Evolutionary conservation across 108 stramenopile species (phyloP).

Genomic region (Hondaea fermentalgiana): DNA sequence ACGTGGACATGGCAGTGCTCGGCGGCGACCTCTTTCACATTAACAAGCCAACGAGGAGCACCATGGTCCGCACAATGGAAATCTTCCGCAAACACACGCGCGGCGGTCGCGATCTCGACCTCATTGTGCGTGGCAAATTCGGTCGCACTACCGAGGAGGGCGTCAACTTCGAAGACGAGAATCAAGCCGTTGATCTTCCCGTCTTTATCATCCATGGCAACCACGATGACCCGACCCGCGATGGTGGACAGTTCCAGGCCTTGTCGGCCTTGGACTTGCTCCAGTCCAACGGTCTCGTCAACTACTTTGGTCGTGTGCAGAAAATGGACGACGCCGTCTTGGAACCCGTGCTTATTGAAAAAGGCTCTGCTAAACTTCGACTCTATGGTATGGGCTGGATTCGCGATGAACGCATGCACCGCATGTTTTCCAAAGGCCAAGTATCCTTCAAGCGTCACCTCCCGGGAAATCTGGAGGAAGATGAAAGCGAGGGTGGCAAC

Average conservation of each 20-base stretch:
- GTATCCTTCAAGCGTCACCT: conserved; percentile 49
- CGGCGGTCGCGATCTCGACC: not conserved
- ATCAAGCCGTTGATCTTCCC: conserved; percentile 71
- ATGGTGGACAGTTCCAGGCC: conserved; percentile 55
- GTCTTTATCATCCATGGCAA: conserved; percentile 95
- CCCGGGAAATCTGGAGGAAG: not conserved
- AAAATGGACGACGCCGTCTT: conserved; percentile 73
- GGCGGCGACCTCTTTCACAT: conserved; percentile 96
- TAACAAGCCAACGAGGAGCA: conserved; percentile 80
- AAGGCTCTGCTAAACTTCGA: conserved; percentile 79
- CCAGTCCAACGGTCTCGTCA: conserved; percentile 72
- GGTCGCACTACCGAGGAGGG: conserved; percentile 40
- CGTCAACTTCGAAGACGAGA: conserved; percentile 77
- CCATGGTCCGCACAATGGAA: conserved; percentile 77
- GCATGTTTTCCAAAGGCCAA: conserved; percentile 82
- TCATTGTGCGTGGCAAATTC: not conserved
- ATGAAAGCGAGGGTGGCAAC: not conserved
- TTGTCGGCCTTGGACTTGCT: conserved; percentile 83
- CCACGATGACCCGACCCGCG: conserved; percentile 89
- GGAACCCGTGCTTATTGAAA: conserved; percentile 74
- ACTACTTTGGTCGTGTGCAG: conserved; percentile 89
- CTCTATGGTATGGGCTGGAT: conserved; percentile 88
- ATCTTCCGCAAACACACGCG: conserved; percentile 65
- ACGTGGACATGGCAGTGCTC: conserved; percentile 76
- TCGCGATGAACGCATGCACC: conserved; percentile 91